phyloP scores from a whole-genome alignment of 441 rosid genomes.

The Aleurites moluccanus region DNA sequence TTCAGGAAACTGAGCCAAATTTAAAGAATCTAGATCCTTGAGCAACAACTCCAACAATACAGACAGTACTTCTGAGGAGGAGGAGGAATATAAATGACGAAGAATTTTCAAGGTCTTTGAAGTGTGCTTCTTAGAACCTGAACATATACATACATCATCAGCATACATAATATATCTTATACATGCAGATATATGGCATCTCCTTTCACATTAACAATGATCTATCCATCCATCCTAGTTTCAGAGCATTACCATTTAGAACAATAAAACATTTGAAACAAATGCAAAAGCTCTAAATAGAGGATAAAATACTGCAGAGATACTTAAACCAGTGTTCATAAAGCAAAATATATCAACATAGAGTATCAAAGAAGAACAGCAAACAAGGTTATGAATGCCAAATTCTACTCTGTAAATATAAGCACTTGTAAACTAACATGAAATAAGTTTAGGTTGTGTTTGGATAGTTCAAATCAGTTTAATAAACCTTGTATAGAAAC shows the following conservation, averaged over 20 bases:
- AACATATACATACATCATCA: constrained; percentile 27
- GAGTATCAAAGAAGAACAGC: not conserved
- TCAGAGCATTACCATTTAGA: constrained; percentile 2
- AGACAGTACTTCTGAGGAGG: constrained; percentile 68
- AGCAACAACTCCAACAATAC: constrained; percentile 63
- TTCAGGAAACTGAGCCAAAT: constrained; percentile 37
- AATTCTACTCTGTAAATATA: not conserved
- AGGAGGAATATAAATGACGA: constrained; percentile 59
- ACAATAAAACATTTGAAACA: constrained; percentile 11
- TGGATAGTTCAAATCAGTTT: not conserved
- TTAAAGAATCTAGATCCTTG: constrained; percentile 54
- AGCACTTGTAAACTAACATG: not conserved
- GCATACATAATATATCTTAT: constrained; percentile 3
- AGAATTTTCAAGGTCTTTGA: constrained; percentile 56
- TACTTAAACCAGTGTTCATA: not conserved
- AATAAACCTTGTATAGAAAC: not conserved
- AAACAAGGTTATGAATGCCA: not conserved
- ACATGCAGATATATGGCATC: constrained; percentile 4
- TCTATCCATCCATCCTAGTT: constrained; percentile 8
- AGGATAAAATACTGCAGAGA: not conserved
- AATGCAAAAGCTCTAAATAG: not conserved
- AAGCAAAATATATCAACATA: not conserved
- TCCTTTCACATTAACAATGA: constrained; percentile 1
- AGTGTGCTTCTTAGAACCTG: constrained; percentile 63
- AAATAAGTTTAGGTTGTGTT: not conserved